phyloP scores from a whole-genome alignment of 1,139 yeast species.

The Taphrina wiesneri region DNA sequence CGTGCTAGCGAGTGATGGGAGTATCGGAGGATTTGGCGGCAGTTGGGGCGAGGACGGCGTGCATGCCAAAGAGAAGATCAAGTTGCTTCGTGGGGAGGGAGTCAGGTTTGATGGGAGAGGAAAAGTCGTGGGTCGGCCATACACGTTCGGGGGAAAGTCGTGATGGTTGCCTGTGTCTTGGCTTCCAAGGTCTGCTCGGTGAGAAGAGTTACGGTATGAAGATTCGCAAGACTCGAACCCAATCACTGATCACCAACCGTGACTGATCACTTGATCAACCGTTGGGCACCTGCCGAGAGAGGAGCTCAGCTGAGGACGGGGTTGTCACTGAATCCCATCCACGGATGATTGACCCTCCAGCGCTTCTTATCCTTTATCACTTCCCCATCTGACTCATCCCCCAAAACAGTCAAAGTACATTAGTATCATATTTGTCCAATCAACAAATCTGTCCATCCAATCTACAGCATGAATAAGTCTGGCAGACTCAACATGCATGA shows the following conservation, averaged over 20 bases:
- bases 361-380: no score
- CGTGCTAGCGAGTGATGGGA: conserved; percentile 17
- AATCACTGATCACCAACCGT: neutral
- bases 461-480: conserved; percentile 1
- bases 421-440: neutral
- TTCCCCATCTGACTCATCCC: neutral
- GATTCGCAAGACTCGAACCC: no score
- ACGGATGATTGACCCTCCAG: neutral
- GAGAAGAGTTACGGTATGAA: no score
- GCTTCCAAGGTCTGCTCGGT: no score
- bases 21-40: conserved; percentile 25
- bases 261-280: neutral
- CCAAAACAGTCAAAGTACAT: no score
- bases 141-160: neutral
- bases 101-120: conserved; percentile 23
- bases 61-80: neutral
- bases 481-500: conserved; percentile 6
- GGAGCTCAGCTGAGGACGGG: neutral
- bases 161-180: neutral
- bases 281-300: neutral
- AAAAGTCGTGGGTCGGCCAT: conserved; percentile 14
- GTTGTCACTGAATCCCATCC: neutral
- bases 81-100: neutral
- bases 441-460: neutral
- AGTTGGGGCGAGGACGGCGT: conserved; percentile 38